These are phyloP conservation scores for Cerrena zonata DNA, from an alignment of 1,284 basidiomycete genomes.

Conservation along the genomic window DNA sequence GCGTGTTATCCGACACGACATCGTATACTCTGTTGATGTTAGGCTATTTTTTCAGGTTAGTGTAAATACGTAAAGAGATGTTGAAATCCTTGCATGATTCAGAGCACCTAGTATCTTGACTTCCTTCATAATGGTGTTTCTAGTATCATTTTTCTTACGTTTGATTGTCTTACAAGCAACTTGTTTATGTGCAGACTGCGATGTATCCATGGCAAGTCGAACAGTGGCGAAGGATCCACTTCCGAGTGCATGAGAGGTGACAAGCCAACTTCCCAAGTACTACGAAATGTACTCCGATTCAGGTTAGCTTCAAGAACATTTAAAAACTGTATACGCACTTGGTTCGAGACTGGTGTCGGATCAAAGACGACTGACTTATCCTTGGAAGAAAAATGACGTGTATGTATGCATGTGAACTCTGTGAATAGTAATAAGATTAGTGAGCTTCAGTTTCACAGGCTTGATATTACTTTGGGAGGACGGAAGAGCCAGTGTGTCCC, in stretches of 20 bases:
- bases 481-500: constrained; percentile 63
- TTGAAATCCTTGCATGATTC: constrained; percentile 50
- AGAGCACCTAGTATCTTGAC: constrained; percentile 65
- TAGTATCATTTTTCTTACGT: constrained; percentile 48
- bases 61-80: not conserved
- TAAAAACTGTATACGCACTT: constrained; percentile 13
- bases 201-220: constrained; percentile 64
- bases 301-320: not conserved
- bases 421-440: constrained; percentile 3
- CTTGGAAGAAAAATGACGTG: constrained; percentile 28
- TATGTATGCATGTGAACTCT: constrained; percentile 65
- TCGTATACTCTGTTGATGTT: constrained; percentile 76
- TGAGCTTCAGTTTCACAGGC: not conserved
- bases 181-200: constrained; percentile 48
- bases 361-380: constrained; percentile 52
- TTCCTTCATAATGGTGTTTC: constrained; percentile 67
- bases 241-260: constrained; percentile 71
- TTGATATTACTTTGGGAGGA: constrained; percentile 45
- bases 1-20: constrained; percentile 56
- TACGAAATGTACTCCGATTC: constrained; percentile 16
- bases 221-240: constrained; percentile 79
- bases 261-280: constrained; percentile 56
- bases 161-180: constrained; percentile 80
- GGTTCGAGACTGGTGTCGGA: constrained; percentile 50
- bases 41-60: constrained; percentile 53